Conservation (phyloP, 1,284 basidiomycete genomes). For the Golubevia sp. region DNA sequence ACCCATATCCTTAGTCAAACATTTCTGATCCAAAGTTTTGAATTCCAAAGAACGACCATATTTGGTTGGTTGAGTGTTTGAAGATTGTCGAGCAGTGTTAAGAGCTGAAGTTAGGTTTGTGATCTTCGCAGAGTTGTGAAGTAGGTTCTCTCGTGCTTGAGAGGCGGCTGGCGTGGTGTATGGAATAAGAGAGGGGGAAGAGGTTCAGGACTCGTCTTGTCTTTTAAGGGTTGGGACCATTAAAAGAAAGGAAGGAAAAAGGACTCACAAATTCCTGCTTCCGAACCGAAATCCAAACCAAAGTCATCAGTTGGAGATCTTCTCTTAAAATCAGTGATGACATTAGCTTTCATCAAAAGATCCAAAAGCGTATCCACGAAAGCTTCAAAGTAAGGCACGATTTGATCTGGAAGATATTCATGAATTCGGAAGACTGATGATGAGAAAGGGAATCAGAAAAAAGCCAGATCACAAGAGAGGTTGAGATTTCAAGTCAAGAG, state of each 20-base stretch:
- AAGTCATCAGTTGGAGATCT: conserved; percentile 15
- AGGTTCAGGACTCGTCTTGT: too few relatives aligned
- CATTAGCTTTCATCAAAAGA: conserved; percentile 45
- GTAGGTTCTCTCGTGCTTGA: too few relatives aligned
- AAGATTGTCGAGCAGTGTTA: conserved; percentile 14
- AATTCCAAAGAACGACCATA: conserved; percentile 50
- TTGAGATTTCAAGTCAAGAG: neutral
- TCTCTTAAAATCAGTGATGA: conserved; percentile 44
- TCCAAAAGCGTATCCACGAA: conserved; percentile 44
- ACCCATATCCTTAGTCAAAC: conserved; percentile 42
- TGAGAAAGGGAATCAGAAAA: too few relatives aligned
- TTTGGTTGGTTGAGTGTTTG: conserved; percentile 11
- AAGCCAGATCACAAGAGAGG: neutral
- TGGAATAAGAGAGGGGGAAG: too few relatives aligned
- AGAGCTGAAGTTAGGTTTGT: conserved; percentile 15
- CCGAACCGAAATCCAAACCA: too few relatives aligned
- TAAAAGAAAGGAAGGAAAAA: neutral
- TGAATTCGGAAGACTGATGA: conserved; percentile 49
- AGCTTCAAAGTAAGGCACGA: conserved; percentile 53
- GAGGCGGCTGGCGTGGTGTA: neutral
- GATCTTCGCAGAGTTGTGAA: too few relatives aligned
- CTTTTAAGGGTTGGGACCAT: too few relatives aligned
- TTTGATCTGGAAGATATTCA: conserved; percentile 53
- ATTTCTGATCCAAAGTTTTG: conserved; percentile 43
- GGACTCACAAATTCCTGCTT: neutral